Evolutionary conservation across 1,139 yeast species (phyloP).

Genomic region (Hyphopichia khmerensis): DNA sequence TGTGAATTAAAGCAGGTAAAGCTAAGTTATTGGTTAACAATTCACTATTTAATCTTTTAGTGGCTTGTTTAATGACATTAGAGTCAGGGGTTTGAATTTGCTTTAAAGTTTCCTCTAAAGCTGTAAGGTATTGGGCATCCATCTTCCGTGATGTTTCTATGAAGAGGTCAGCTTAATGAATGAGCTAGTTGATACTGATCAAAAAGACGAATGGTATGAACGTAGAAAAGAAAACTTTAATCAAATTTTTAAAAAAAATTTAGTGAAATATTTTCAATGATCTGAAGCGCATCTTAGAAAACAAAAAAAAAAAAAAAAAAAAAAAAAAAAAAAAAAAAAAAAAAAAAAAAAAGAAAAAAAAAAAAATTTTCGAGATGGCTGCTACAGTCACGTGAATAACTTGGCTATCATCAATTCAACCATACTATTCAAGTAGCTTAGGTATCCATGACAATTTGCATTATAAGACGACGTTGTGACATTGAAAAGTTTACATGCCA

Average conservation of each 20-base stretch:
- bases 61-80: conserved; percentile 77
- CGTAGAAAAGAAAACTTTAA: neutral
- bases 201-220: neutral
- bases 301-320: conserved; percentile 2
- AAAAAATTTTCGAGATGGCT: conserved; percentile 8
- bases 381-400: conserved; percentile 6
- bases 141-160: conserved; percentile 18
- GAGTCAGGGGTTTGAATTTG: conserved; percentile 79
- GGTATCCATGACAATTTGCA: neutral
- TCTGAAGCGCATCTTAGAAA: neutral
- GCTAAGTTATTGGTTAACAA: conserved; percentile 72
- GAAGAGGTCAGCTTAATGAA: neutral
- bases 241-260: neutral
- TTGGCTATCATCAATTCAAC: neutral
- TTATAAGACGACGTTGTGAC: neutral
- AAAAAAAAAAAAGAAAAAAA: conserved; percentile 1
- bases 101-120: conserved; percentile 75
- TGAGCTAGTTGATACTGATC: neutral
- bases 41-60: conserved; percentile 68
- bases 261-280: neutral
- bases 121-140: conserved; percentile 70
- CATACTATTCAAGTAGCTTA: neutral
- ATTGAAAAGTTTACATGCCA: neutral
- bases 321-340: too few species aligned
- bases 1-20: conserved; percentile 79